phyloP scores from a whole-genome alignment of 108 stramenopile genomes.

The Nannochloropsis salina region DNA sequence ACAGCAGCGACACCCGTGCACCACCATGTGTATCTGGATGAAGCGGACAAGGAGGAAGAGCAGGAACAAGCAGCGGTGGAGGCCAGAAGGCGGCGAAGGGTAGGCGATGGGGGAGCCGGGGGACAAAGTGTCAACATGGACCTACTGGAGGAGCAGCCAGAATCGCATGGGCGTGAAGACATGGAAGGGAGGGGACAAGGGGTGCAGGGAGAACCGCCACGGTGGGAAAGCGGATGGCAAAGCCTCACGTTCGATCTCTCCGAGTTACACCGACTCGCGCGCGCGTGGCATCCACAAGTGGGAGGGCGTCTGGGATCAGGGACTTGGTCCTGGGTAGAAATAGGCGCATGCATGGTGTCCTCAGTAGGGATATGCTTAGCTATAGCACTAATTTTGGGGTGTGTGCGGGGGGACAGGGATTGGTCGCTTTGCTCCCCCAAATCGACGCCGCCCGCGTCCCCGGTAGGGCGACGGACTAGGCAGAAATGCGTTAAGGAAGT shows the following conservation, averaged over 20 bases:
- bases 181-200: not conserved
- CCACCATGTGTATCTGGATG: constrained; percentile 4
- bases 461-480: not conserved
- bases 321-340: not conserved
- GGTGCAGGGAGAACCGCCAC: constrained; percentile 7
- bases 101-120: not conserved
- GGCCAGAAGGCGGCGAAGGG: not conserved
- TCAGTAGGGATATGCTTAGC: not conserved
- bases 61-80: not conserved
- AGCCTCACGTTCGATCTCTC: not conserved
- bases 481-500: not conserved
- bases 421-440: not conserved
- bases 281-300: not conserved
- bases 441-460: not conserved
- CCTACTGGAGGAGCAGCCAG: not conserved
- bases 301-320: not conserved
- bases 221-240: constrained; percentile 1
- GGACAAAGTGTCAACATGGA: not conserved
- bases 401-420: not conserved
- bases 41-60: not conserved
- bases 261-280: not conserved
- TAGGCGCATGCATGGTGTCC: not conserved
- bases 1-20: not conserved
- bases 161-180: not conserved
- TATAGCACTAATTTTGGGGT: not conserved